Conservation (phyloP, 1,284 basidiomycete genomes). For the Boletus semigastroideus region DNA sequence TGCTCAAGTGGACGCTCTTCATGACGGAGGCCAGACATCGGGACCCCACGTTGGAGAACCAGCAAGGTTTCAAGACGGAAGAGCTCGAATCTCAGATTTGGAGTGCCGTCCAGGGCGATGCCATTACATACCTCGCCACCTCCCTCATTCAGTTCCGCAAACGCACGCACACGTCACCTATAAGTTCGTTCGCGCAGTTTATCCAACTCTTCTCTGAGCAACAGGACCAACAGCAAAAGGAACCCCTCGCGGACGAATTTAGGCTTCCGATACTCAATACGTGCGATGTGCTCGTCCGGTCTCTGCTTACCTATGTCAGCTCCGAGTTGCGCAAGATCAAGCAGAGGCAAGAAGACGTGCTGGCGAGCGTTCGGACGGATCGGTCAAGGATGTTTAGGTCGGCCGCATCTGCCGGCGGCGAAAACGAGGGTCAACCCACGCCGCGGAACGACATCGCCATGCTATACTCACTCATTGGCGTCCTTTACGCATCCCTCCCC, state of each 20-base stretch:
- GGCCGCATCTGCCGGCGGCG: constrained; percentile 40
- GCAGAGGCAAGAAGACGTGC: constrained; percentile 85
- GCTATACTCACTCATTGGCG: constrained; percentile 80
- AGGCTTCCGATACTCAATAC: constrained; percentile 60
- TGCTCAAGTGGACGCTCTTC: constrained; percentile 88
- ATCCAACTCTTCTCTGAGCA: constrained; percentile 43
- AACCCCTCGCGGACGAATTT: constrained; percentile 65
- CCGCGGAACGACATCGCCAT: constrained; percentile 83
- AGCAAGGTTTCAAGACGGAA: constrained; percentile 69
- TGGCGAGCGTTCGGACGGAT: constrained; percentile 62
- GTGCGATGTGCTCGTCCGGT: constrained; percentile 72
- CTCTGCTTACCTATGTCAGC: constrained; percentile 76
- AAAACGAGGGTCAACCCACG: constrained; percentile 36
- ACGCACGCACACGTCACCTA: constrained; percentile 41
- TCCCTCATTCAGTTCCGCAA: constrained; percentile 55
- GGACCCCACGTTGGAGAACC: constrained; percentile 64
- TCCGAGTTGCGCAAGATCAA: constrained; percentile 90
- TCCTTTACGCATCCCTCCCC: constrained; percentile 74
- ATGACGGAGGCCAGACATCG: constrained; percentile 73
- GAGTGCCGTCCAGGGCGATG: constrained; percentile 80
- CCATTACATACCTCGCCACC: constrained; percentile 73
- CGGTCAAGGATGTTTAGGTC: constrained; percentile 52
- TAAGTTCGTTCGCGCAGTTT: constrained; percentile 47
- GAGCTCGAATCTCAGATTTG: constrained; percentile 80
- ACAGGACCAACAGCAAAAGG: constrained; percentile 57